These are phyloP conservation scores for Sphaceloma murrayae DNA, from an alignment of 2,329 filamentous ascomycete species.

Conservation along the genomic window DNA sequence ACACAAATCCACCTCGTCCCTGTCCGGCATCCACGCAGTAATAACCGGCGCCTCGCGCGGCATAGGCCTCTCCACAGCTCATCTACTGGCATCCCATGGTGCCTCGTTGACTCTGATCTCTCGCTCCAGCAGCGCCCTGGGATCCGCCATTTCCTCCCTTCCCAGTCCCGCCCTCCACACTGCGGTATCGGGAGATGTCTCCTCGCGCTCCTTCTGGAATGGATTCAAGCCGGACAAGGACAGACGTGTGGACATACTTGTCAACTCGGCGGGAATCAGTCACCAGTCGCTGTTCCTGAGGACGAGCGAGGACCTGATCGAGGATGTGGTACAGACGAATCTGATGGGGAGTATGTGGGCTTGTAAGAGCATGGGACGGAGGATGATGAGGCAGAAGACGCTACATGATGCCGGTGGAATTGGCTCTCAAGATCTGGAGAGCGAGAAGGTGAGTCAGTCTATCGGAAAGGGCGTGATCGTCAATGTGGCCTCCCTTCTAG, in stretches of 20 bases:
- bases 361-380: conserved; percentile 45
- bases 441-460: background rate
- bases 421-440: background rate
- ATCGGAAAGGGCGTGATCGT: conserved; percentile 54
- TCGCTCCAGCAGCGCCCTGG: conserved; percentile 16
- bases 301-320: conserved; percentile 43
- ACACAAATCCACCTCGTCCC: conserved; percentile 19
- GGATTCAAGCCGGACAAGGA: conserved; percentile 3
- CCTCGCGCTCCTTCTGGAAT: conserved; percentile 16
- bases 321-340: conserved; percentile 58
- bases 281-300: conserved; percentile 55
- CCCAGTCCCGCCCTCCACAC: conserved; percentile 2
- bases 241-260: conserved; percentile 46
- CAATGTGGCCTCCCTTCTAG: conserved; percentile 71
- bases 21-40: conserved; percentile 25
- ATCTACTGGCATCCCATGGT: conserved; percentile 40
- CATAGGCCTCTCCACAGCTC: conserved; percentile 41
- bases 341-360: conserved; percentile 55
- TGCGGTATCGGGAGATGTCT: conserved; percentile 16
- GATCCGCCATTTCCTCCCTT: background rate
- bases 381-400: conserved; percentile 37
- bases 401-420: conserved; percentile 15
- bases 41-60: conserved; percentile 44
- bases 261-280: conserved; percentile 71
- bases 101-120: conserved; percentile 24